phyloP scores from a whole-genome alignment of 139 green algal genomes.

The Micromonas commoda region DNA sequence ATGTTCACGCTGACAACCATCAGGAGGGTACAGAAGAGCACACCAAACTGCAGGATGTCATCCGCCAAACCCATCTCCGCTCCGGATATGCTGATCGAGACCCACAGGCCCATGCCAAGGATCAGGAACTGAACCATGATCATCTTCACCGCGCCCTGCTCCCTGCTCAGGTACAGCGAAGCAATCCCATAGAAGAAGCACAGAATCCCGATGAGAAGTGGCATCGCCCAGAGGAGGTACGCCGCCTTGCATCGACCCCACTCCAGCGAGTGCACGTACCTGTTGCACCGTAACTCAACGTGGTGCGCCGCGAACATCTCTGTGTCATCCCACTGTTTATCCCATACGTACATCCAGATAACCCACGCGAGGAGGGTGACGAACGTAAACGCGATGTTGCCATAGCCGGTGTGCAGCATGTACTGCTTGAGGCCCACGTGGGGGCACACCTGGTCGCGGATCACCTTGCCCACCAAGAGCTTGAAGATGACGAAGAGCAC shows the following conservation, averaged over 20 bases:
- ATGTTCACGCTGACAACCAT: neutral
- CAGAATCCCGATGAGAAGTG: neutral
- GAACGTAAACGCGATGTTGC: neutral
- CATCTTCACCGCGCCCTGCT: neutral
- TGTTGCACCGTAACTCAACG: neutral
- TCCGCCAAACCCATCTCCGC: conserved; percentile 21
- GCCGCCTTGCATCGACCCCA: neutral
- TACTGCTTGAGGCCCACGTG: neutral
- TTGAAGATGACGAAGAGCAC: conserved; percentile 7
- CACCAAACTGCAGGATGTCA: neutral
- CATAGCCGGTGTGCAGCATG: neutral
- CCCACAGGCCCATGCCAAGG: neutral
- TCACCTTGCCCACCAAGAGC: neutral
- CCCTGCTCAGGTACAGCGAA: neutral
- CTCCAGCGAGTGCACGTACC: neutral
- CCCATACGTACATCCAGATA: conserved; percentile 4
- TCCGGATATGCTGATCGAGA: neutral
- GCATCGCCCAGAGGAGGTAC: conserved; percentile 21
- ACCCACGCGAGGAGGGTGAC: conserved; percentile 17
- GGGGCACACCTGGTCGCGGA: neutral
- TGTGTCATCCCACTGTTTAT: neutral
- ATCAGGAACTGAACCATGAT: conserved; percentile 10
- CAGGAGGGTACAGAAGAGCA: neutral
- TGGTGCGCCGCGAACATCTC: neutral
- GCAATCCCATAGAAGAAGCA: neutral